Conservation (phyloP, 2,329 filamentous ascomycete species). For the Dothidotthia symphoricarpi region DNA sequence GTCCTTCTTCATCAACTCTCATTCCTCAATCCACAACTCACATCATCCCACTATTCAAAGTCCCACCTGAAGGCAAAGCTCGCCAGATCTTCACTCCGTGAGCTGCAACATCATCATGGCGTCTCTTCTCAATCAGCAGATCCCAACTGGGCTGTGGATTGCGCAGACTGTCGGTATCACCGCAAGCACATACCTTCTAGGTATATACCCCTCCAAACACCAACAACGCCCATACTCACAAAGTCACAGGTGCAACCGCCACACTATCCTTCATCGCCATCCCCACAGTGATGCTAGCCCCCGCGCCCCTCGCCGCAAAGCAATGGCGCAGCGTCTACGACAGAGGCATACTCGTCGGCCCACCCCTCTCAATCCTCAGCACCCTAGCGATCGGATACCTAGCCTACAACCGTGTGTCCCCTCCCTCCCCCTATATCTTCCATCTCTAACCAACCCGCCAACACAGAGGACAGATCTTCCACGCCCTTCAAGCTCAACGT, state of each 20-base stretch:
- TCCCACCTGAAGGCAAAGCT: too few species aligned
- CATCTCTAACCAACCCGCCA: background rate
- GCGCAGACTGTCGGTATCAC: conserved; percentile 55
- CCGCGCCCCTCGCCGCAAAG: conserved; percentile 54
- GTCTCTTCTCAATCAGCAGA: conserved; percentile 22
- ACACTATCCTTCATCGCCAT: conserved; percentile 46
- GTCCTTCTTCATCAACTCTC: too few species aligned
- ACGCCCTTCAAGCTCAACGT: conserved; percentile 47
- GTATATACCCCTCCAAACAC: conserved; percentile 18
- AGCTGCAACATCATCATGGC: conserved; percentile 16
- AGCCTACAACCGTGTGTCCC: conserved; percentile 43
- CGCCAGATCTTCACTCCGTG: background rate
- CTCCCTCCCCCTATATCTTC: background rate
- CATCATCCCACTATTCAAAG: too few species aligned
- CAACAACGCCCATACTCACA: conserved; percentile 1
- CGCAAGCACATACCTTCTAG: conserved; percentile 48
- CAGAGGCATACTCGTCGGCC: conserved; percentile 43
- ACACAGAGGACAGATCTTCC: conserved; percentile 29
- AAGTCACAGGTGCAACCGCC: conserved; percentile 32
- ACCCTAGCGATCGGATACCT: conserved; percentile 49
- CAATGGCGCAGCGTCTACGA: conserved; percentile 54
- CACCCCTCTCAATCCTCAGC: conserved; percentile 43
- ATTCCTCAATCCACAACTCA: too few species aligned
- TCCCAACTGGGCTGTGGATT: conserved; percentile 42
- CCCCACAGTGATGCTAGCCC: conserved; percentile 56